A percentile compares a stretch with the other conserved stretches of the same genome.
phyloP scores from a whole-genome alignment of 371 early-diverging fungal species.

The Apophysomyces sp. region DNA sequence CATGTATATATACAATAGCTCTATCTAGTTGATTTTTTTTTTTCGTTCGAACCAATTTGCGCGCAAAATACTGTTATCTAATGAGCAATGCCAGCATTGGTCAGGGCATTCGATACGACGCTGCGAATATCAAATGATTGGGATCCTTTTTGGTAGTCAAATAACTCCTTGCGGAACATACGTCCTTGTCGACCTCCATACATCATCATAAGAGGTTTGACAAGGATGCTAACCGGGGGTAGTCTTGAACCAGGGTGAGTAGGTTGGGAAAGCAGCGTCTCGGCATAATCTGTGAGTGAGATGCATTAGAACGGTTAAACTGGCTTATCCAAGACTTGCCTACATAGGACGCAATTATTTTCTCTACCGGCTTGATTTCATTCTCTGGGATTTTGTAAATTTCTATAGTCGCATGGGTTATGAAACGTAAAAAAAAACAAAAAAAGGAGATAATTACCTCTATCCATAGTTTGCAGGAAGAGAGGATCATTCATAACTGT shows the following conservation, averaged over 20 bases:
- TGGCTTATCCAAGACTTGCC: conserved; percentile 14
- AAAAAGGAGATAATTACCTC: conserved; percentile 10
- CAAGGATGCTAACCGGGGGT: conserved; percentile 34
- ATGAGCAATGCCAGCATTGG: conserved; percentile 6
- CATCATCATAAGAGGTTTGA: conserved; percentile 34
- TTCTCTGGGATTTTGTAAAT: conserved; percentile 27
- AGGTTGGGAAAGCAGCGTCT: conserved; percentile 14
- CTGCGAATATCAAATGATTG: conserved; percentile 7
- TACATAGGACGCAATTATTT: conserved; percentile 42
- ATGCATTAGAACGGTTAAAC: neutral
- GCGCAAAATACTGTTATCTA: neutral
- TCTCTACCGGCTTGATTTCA: conserved; percentile 28
- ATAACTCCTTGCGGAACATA: conserved; percentile 28
- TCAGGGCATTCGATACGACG: conserved; percentile 16
- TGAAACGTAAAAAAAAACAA: neutral
- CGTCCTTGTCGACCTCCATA: conserved; percentile 32
- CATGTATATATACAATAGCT: too few relatives aligned
- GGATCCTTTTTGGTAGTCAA: conserved; percentile 4
- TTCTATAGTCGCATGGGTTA: conserved; percentile 7
- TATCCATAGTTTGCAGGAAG: conserved; percentile 33
- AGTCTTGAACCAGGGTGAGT: conserved; percentile 11
- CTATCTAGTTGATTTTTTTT: neutral
- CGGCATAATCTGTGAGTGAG: conserved; percentile 21
- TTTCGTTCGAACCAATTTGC: neutral
- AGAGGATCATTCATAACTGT: conserved; percentile 38